A percentile compares a stretch with the other conserved stretches of the same genome.
Conservation (phyloP, 2,329 filamentous ascomycete species). For the Penicillium sp. region DNA sequence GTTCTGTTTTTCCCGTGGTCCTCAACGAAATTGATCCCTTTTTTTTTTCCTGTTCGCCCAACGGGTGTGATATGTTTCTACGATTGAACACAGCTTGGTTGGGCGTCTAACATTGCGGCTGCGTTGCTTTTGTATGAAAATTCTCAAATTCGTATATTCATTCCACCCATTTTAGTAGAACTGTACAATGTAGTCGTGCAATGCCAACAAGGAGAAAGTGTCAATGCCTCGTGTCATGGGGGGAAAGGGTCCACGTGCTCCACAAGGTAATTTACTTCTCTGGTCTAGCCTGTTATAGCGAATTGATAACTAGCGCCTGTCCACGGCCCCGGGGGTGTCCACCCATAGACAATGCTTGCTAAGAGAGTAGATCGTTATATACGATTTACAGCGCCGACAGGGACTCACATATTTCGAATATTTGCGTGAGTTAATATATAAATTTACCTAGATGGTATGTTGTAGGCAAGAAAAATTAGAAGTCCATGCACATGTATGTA, state of each 20-base stretch:
- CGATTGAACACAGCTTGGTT: slow-evolving; percentile 15
- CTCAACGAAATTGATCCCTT: slow-evolving; percentile 26
- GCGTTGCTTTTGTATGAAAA: slow-evolving; percentile 19
- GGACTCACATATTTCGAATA: not conserved
- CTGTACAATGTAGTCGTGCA: not conserved
- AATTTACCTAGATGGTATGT: not conserved
- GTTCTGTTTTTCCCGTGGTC: slow-evolving; percentile 15
- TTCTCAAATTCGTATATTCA: slow-evolving; percentile 17
- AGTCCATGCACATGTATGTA: not conserved
- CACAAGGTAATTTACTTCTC: slow-evolving; percentile 5
- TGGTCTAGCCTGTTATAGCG: not conserved
- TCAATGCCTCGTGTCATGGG: not conserved
- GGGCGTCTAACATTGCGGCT: slow-evolving; percentile 21
- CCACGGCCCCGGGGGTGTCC: too few relatives aligned
- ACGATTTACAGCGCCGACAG: too few relatives aligned
- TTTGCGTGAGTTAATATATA: not conserved
- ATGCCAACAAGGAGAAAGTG: not conserved
- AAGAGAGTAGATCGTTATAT: not conserved
- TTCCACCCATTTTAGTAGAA: not conserved
- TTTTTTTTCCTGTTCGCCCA: slow-evolving; percentile 17
- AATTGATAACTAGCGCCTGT: not conserved
- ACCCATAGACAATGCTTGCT: not conserved
- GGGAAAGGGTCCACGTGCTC: slow-evolving; percentile 1
- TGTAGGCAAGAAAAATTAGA: too few relatives aligned
- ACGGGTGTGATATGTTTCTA: slow-evolving; percentile 17